A percentile compares a stretch with the other conserved stretches of the same genome.
phyloP scores from a whole-genome alignment of 139 green algal genomes.

The Pseudopediastrum boryanum region DNA sequence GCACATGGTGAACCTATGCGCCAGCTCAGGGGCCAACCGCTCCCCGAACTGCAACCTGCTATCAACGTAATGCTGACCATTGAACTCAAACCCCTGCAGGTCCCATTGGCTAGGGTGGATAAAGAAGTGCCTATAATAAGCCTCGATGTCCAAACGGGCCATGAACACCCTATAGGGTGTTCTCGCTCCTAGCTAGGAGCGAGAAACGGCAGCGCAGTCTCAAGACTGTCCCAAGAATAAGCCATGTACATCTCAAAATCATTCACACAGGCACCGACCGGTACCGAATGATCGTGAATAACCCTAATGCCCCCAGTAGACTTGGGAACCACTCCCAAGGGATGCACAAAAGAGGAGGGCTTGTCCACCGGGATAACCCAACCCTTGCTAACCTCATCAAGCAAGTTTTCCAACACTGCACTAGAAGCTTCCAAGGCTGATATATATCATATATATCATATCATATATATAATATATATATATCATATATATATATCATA shows the following conservation, averaged over 20 bases:
- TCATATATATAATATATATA: no score
- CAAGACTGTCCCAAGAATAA: background rate
- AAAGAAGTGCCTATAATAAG: constrained; percentile 14
- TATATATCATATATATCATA: no score
- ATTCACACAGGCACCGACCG: constrained; percentile 6
- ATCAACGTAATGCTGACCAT: background rate
- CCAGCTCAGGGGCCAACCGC: constrained; percentile 11
- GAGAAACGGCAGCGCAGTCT: background rate
- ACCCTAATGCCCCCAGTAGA: background rate
- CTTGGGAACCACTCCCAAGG: background rate
- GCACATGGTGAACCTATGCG: constrained; percentile 7
- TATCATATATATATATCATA: no score
- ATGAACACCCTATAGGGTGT: no score
- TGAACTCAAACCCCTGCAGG: constrained; percentile 10
- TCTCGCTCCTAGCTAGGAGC: no score
- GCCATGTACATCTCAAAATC: background rate
- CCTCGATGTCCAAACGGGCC: background rate
- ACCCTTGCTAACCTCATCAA: constrained; percentile 1
- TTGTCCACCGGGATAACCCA: background rate
- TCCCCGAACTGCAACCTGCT: constrained; percentile 5
- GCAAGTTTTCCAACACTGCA: background rate
- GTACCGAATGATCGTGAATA: background rate
- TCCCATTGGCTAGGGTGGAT: background rate
- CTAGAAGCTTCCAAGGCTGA: background rate
- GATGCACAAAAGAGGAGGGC: background rate